A percentile compares a stretch with the other conserved stretches of the same genome.
Conservation (phyloP, 1,284 basidiomycete species). For the Rhodotorula sp. region DNA sequence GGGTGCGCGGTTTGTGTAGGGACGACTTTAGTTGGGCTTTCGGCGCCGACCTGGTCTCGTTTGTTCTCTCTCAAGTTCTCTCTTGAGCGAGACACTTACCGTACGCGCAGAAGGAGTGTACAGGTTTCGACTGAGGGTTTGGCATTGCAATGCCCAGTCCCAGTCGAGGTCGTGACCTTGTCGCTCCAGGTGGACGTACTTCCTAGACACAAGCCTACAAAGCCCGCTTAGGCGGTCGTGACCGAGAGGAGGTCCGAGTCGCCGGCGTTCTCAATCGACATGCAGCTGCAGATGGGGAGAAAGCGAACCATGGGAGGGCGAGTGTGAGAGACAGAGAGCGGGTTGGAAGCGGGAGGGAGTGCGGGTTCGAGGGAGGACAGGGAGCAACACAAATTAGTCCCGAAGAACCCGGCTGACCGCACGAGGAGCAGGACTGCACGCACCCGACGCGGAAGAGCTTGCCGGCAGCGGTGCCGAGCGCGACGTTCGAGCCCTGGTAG, state of each 20-base stretch:
- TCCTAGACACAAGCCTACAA: neutral
- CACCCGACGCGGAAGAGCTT: constrained; percentile 99
- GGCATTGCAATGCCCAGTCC: neutral
- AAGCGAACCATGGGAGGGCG: neutral
- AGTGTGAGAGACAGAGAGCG: too few relatives aligned
- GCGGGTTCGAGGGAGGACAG: neutral
- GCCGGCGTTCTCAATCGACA: constrained; percentile 95
- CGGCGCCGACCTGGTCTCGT: too few relatives aligned
- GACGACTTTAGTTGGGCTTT: too few relatives aligned
- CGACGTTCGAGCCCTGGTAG: constrained; percentile 72
- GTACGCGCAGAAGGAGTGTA: too few relatives aligned
- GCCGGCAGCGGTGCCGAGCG: constrained; percentile 97
- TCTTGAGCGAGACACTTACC: too few relatives aligned
- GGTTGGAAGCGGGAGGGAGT: neutral
- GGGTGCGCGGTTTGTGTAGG: too few relatives aligned
- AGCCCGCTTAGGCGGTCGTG: constrained; percentile 13
- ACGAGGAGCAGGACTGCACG: constrained; percentile 48
- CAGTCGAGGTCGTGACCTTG: too few relatives aligned
- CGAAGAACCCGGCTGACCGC: too few relatives aligned
- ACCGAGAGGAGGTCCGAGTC: constrained; percentile 80
- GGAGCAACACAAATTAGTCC: too few relatives aligned
- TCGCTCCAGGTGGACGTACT: neutral
- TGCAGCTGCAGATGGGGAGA: constrained; percentile 66
- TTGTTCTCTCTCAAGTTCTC: too few relatives aligned
- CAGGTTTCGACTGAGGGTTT: too few relatives aligned